A percentile compares a stretch with the other conserved stretches of the same genome.
These are phyloP conservation scores for Monosporascus sp. DNA, from an alignment of 2,329 filamentous ascomycete genomes.

Conservation along the genomic window DNA sequence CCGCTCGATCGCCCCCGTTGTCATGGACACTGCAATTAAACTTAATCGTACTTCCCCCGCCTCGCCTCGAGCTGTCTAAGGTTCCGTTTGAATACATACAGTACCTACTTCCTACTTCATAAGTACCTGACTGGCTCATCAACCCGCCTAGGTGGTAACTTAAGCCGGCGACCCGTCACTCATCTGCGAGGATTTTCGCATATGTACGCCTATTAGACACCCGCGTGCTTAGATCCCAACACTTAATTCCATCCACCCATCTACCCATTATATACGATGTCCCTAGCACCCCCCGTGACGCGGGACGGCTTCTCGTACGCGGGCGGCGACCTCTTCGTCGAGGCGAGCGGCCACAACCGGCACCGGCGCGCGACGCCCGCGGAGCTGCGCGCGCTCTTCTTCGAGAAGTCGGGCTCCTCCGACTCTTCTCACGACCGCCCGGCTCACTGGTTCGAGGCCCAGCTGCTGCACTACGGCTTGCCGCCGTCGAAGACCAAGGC, in stretches of 20 bases:
- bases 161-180: no score
- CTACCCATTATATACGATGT: conserved; percentile 10
- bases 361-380: conserved; percentile 39
- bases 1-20: no score
- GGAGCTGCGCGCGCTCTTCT: conserved; percentile 41
- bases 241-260: neutral
- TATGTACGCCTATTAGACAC: neutral
- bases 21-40: no score
- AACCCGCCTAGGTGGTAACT: no score
- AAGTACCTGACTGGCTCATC: neutral
- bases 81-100: neutral
- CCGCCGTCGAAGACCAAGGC: conserved; percentile 51
- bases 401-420: conserved; percentile 28
- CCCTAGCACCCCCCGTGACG: conserved; percentile 22
- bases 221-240: neutral
- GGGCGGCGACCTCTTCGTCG: conserved; percentile 38
- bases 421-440: conserved; percentile 42
- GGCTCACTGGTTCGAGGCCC: conserved; percentile 58
- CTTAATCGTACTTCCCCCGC: no score
- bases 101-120: neutral
- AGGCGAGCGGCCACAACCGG: conserved; percentile 36
- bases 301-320: conserved; percentile 37
- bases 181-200: neutral
- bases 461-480: conserved; percentile 58
- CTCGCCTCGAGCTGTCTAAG: no score